Conservation (phyloP, 2,329 filamentous ascomycete genomes). For the Cordyceps pruinosa region DNA sequence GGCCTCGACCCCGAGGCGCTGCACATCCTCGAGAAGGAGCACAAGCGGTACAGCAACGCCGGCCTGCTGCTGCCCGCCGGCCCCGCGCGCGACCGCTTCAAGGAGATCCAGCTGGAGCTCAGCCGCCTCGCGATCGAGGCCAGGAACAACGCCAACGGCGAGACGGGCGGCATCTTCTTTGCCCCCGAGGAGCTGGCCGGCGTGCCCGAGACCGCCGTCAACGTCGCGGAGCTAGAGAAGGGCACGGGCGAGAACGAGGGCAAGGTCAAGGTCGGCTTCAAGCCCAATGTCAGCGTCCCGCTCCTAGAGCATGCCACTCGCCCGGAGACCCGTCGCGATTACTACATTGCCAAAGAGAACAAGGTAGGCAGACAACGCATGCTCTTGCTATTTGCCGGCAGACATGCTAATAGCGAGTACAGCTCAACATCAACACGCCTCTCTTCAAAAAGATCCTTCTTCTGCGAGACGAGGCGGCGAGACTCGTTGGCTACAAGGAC, state of each 20-base stretch:
- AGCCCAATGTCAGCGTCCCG: constrained; percentile 75
- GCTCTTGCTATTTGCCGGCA: background rate
- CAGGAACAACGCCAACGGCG: constrained; percentile 76
- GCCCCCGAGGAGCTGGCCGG: constrained; percentile 66
- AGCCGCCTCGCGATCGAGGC: constrained; percentile 68
- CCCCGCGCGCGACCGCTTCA: constrained; percentile 68
- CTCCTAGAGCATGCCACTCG: constrained; percentile 70
- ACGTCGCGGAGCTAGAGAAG: constrained; percentile 58
- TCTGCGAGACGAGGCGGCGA: constrained; percentile 70
- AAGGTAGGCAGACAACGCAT: constrained; percentile 47
- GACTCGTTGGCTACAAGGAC: constrained; percentile 68
- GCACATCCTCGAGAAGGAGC: constrained; percentile 69
- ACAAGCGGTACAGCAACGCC: constrained; percentile 70
- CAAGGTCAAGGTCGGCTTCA: constrained; percentile 70
- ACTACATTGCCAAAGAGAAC: constrained; percentile 73
- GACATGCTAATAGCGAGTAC: background rate
- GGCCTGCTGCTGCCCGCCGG: constrained; percentile 66
- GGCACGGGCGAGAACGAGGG: constrained; percentile 66
- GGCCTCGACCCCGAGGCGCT: constrained; percentile 61
- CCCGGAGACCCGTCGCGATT: constrained; percentile 58
- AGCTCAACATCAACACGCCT: constrained; percentile 62
- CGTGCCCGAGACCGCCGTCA: constrained; percentile 63
- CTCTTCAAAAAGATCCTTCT: constrained; percentile 70
- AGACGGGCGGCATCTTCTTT: constrained; percentile 74
- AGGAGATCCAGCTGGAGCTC: constrained; percentile 77